Percentiles rank a stretch among this genome's conserved stretches.
Evolutionary conservation across 1,284 basidiomycete species (phyloP).

Genomic region (Phaffia rhodozyma): DNA sequence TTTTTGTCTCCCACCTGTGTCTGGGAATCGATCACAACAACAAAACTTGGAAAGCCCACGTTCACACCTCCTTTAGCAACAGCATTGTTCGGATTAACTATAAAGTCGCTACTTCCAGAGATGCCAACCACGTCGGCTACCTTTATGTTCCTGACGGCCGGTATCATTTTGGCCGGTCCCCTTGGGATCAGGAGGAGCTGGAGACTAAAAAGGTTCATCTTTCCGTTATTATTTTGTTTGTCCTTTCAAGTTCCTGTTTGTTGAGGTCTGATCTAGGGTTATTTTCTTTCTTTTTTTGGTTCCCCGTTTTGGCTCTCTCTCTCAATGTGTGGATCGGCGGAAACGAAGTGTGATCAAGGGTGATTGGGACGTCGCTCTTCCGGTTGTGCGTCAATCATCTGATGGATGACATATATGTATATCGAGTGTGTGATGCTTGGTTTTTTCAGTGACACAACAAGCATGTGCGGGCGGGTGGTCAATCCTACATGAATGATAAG

Average conservation of each 20-base stretch:
- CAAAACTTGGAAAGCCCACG: neutral
- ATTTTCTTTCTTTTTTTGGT: neutral
- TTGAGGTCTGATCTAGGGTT: neutral
- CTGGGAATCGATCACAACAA: neutral
- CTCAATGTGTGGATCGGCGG: neutral
- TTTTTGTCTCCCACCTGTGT: neutral
- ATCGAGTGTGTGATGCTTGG: too few species aligned
- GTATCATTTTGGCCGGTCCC: constrained; percentile 3
- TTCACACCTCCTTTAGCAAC: neutral
- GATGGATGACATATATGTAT: too few species aligned
- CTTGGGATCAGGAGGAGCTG: constrained; percentile 7
- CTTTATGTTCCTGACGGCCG: neutral
- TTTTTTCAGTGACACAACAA: too few species aligned
- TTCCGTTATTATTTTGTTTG: neutral
- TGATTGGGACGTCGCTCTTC: constrained; percentile 16
- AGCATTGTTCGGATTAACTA: neutral
- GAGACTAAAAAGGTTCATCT: constrained; percentile 15
- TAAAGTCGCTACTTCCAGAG: neutral
- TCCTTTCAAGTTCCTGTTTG: neutral
- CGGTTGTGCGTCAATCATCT: constrained; percentile 2
- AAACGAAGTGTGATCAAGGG: constrained; percentile 15
- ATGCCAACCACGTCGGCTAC: neutral
- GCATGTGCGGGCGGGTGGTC: too few species aligned
- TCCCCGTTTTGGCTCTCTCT: neutral
- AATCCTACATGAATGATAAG: too few species aligned